phyloP scores from a whole-genome alignment of 805 yeast genomes.

The Deakozyma indianensis region DNA sequence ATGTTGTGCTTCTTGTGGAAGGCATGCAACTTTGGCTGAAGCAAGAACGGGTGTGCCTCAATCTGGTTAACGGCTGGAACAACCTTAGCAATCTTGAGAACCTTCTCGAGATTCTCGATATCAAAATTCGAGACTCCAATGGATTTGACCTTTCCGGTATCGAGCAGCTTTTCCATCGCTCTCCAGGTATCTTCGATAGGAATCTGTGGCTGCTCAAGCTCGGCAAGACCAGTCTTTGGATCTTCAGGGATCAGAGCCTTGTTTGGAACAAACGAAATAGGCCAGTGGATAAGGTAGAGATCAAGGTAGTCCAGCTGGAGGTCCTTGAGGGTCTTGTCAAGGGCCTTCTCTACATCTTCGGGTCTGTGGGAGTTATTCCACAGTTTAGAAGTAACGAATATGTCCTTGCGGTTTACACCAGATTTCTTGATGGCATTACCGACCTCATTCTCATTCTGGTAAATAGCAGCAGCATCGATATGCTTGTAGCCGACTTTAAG shows the following conservation, averaged over 20 bases:
- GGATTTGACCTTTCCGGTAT: slow-evolving; percentile 35
- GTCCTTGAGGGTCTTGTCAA: slow-evolving; percentile 35
- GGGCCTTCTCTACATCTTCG: slow-evolving; percentile 29
- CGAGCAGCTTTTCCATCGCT: slow-evolving; percentile 43
- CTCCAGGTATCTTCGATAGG: slow-evolving; percentile 45
- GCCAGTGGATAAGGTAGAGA: slow-evolving; percentile 57
- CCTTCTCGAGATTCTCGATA: slow-evolving; percentile 32
- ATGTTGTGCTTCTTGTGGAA: slow-evolving; percentile 40
- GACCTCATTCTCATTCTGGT: slow-evolving; percentile 52
- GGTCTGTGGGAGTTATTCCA: slow-evolving; percentile 25
- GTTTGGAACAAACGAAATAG: slow-evolving; percentile 24
- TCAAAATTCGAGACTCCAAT: slow-evolving; percentile 72
- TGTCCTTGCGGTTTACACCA: slow-evolving; percentile 31
- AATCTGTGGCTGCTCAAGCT: slow-evolving; percentile 12
- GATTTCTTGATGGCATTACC: slow-evolving; percentile 37
- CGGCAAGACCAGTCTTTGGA: slow-evolving; percentile 13
- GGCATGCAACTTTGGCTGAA: slow-evolving; percentile 44
- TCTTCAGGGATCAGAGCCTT: slow-evolving; percentile 7
- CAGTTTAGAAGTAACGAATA: slow-evolving; percentile 52
- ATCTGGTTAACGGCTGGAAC: slow-evolving; percentile 64
- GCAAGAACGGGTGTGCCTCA: slow-evolving; percentile 61
- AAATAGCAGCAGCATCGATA: slow-evolving; percentile 62
- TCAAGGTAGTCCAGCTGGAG: slow-evolving; percentile 50
- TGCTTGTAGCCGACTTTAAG: slow-evolving; percentile 53
- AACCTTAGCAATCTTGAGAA: slow-evolving; percentile 27